Percentiles rank a stretch among this genome's conserved stretches.
phyloP scores from a whole-genome alignment of 2,329 filamentous ascomycete species.

The Nectriaceae sp. region DNA sequence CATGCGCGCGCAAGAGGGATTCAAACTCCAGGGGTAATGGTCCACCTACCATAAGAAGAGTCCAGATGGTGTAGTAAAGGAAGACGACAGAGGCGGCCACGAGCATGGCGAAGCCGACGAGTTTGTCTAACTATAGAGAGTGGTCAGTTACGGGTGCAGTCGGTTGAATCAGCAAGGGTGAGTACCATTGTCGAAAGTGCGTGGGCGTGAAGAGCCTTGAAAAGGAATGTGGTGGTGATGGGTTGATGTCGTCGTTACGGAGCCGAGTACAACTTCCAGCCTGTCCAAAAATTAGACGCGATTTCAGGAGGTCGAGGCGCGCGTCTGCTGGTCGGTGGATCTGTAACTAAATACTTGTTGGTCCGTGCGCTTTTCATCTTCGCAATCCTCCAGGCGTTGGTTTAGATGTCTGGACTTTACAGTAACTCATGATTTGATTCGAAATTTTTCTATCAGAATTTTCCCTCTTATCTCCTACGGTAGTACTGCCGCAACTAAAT shows the following conservation, averaged over 20 bases:
- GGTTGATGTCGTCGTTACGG: constrained; percentile 10
- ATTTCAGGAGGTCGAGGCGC: constrained; percentile 23
- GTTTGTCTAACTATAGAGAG: constrained; percentile 78
- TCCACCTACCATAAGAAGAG: constrained; percentile 82
- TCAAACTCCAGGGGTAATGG: constrained; percentile 5
- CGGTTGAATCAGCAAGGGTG: constrained; percentile 1
- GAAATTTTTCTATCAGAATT: too few relatives aligned
- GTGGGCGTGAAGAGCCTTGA: neutral
- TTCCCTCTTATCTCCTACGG: too few relatives aligned
- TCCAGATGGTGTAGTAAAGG: constrained; percentile 96
- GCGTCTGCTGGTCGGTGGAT: constrained; percentile 6
- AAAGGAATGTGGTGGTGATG: constrained; percentile 25
- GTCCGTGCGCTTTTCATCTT: too few relatives aligned
- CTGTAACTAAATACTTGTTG: neutral
- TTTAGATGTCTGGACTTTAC: too few relatives aligned
- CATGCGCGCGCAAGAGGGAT: neutral
- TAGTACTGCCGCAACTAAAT: too few relatives aligned
- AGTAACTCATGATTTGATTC: too few relatives aligned
- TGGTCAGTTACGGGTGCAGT: constrained; percentile 14
- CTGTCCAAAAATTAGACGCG: constrained; percentile 25
- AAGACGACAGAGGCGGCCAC: constrained; percentile 66
- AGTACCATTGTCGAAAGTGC: constrained; percentile 32
- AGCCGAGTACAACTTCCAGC: constrained; percentile 19
- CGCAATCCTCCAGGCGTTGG: too few relatives aligned
- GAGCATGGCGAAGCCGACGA: constrained; percentile 68